Percentiles rank a stretch among this genome's conserved stretches.
phyloP scores from a whole-genome alignment of 805 yeast species.

The Ogataea pilisensis region DNA sequence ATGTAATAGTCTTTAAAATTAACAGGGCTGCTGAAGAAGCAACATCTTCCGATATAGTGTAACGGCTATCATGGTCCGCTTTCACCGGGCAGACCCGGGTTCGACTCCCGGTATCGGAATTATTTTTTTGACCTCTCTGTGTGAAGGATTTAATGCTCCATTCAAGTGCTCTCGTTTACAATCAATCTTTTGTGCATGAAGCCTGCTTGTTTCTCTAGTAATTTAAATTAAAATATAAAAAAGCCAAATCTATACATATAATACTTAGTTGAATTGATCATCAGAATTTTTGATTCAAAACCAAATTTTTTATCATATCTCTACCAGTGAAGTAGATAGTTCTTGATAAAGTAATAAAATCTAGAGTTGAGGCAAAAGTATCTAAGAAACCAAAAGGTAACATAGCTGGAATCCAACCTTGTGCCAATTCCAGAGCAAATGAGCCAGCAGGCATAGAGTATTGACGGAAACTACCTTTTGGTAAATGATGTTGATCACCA shows the following conservation, averaged over 20 bases:
- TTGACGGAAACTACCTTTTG: constrained; percentile 73
- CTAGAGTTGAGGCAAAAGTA: constrained; percentile 75
- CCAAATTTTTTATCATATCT: constrained; percentile 69
- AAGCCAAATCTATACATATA: too few species aligned
- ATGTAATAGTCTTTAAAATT: too few species aligned
- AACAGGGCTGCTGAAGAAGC: background rate
- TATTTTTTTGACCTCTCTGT: background rate
- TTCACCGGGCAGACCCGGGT: constrained; percentile 85
- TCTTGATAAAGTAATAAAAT: constrained; percentile 58
- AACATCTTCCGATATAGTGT: constrained; percentile 63
- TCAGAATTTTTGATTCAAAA: background rate
- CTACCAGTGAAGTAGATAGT: constrained; percentile 73
- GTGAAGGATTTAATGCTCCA: background rate
- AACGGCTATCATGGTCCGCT: constrained; percentile 86
- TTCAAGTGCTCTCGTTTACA: background rate
- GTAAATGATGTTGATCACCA: constrained; percentile 81
- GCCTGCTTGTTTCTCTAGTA: too few species aligned
- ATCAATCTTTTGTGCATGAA: background rate
- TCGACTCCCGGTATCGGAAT: constrained; percentile 85
- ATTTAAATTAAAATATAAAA: too few species aligned
- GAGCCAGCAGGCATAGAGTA: constrained; percentile 79
- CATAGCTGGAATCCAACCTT: constrained; percentile 99
- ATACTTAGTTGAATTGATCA: too few species aligned
- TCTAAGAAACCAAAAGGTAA: constrained; percentile 92
- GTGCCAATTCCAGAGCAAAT: constrained; percentile 92